Conservation (phyloP, 2,329 filamentous ascomycete species). For the Grosmannia huntii region DNA sequence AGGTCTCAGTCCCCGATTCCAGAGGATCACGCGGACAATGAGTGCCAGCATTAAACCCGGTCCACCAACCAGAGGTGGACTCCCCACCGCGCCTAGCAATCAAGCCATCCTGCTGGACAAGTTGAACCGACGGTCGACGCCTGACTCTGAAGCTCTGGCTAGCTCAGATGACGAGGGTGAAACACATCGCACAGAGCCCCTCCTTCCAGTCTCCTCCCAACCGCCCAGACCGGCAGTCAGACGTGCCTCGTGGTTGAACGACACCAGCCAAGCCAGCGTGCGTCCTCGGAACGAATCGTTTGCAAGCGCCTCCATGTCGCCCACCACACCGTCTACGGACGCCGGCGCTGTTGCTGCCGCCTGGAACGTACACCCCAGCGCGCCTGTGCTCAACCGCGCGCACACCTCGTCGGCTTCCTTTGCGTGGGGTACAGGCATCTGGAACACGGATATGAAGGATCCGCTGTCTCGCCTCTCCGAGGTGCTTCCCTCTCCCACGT, state of each 20-base stretch:
- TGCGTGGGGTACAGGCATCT: constrained; percentile 69
- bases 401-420: constrained; percentile 39
- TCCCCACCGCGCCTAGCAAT: constrained; percentile 38
- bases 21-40: constrained; percentile 26
- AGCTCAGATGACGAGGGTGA: constrained; percentile 91
- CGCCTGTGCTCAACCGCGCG: constrained; percentile 34
- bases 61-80: constrained; percentile 33
- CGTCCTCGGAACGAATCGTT: constrained; percentile 66
- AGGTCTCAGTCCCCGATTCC: constrained; percentile 1
- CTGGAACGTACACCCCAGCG: constrained; percentile 42
- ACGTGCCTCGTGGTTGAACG: constrained; percentile 76
- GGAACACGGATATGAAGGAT: constrained; percentile 69
- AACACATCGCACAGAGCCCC: constrained; percentile 38
- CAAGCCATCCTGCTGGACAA: constrained; percentile 62
- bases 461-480: constrained; percentile 61
- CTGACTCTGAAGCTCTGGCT: constrained; percentile 84
- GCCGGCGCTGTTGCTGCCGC: constrained; percentile 20
- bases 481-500: constrained; percentile 63
- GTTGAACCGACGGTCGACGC: constrained; percentile 71
- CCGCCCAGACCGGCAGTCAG: constrained; percentile 48
- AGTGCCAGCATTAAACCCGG: constrained; percentile 38
- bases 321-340: constrained; percentile 61
- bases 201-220: constrained; percentile 22
- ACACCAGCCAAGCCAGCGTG: constrained; percentile 52
- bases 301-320: constrained; percentile 62